Base-by-base conservation (phyloP, 768 basidiomycete genomes). In the Auriculariales sp. region DNA sequence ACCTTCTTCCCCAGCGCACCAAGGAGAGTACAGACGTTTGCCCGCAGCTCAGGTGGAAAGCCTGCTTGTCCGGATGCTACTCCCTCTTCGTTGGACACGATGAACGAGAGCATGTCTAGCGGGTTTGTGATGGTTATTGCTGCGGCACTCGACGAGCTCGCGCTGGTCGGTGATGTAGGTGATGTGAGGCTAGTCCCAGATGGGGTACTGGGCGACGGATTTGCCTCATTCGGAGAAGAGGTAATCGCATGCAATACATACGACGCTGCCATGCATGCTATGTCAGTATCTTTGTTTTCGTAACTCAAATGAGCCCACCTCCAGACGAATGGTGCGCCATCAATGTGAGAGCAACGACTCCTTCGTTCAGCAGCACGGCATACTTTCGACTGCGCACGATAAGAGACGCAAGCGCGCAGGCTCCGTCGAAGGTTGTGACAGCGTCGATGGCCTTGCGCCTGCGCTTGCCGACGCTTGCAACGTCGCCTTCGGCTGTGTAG, bases 341-440 rank as follows among this genome's bases (percentile, higher is more conserved):
- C 46, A 97, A 62, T 34, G 81, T 86, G 52, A 94, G 64, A 3
- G 87, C 86, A 35, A 95, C 77, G 19, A 93, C 71, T 2, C 83
- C 87, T 62, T 98, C 94, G 56, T 91, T 94, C 49, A 95, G 75
- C 28, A 98, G 71, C 33, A 90, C 70, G 1, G 87, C 83, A 60
- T 89, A 90, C 60, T 80, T 83, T 54, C 72, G 77, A 59, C 87
- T 88, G 53, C 82, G 73, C 24, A 77, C 76, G 15, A 93, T 70
- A 50, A 95, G 75, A 49, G 73, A 77, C 1, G 79, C 74, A 28
- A 98, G 70, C 25, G 78, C 74, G 3, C 71, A 70, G 0, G 77
- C 74, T 51, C 75, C 77, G 15, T 77, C 70, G n/a, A 66, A 60
- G 12, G 69, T 77, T 28, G 73, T 64, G 17, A 86, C 61, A 2